These are phyloP conservation scores for Emiliania huxleyi DNA, from an alignment of 78 protist genomes.

Conservation along the genomic window DNA sequence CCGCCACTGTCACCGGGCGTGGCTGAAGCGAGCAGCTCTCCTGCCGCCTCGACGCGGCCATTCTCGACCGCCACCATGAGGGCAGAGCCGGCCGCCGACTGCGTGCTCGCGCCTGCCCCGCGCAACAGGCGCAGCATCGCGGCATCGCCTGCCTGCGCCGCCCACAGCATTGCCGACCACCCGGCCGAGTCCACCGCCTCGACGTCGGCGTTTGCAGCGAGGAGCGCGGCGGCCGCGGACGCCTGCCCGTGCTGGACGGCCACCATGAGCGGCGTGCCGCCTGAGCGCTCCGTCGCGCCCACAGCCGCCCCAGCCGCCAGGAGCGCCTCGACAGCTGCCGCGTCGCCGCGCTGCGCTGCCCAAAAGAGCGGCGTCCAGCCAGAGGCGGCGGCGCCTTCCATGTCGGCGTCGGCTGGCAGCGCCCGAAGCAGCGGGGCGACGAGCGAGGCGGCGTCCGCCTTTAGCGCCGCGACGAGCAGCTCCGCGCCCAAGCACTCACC, in stretches of 20 bases:
- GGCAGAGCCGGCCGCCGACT: neutral
- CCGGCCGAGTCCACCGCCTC: neutral
- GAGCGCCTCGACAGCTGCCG: neutral
- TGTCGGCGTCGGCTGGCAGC: neutral
- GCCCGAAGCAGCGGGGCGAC: neutral
- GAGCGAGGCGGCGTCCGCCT: neutral
- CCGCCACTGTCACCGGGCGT: neutral
- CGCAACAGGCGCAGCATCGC: neutral
- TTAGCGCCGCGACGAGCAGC: neutral
- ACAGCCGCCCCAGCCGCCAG: neutral
- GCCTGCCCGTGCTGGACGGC: neutral
- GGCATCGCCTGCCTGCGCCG: neutral
- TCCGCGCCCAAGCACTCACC: neutral
- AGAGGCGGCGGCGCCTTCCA: neutral
- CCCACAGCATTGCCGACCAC: slow-evolving; percentile 11
- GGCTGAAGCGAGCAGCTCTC: neutral
- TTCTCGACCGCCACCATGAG: slow-evolving; percentile 7
- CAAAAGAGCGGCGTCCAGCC: neutral
- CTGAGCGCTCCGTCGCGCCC: neutral
- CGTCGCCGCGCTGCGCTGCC: neutral
- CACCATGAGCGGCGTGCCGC: neutral
- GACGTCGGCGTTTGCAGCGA: neutral
- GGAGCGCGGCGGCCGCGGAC: neutral
- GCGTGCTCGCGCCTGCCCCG: neutral
- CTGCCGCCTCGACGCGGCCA: neutral